Percentiles rank a stretch among this genome's conserved stretches.
Conservation (phyloP, 495 filamentous ascomycete species). For the Tuber umbilicatum region DNA sequence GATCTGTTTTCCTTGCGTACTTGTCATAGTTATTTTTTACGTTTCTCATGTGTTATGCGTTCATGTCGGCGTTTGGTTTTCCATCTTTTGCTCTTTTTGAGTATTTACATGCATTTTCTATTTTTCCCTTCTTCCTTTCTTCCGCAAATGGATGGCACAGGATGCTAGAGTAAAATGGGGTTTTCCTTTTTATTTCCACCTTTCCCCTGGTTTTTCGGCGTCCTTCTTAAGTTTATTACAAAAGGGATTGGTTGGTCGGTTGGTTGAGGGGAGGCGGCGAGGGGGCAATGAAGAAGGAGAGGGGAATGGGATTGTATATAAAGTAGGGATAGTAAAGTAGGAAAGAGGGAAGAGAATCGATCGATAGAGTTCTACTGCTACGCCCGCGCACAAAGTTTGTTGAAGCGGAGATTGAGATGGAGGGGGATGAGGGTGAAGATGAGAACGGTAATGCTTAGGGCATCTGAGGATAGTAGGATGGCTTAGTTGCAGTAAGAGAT, state of each 20-base stretch:
- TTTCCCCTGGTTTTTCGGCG: neutral
- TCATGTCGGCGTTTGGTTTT: slow-evolving; percentile 4
- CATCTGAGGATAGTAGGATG: neutral
- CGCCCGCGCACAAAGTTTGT: neutral
- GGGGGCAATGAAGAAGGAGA: neutral
- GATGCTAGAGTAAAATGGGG: neutral
- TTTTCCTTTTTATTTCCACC: neutral
- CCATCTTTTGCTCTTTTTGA: neutral
- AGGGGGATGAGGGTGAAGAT: neutral
- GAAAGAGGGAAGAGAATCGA: neutral
- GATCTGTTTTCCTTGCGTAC: neutral
- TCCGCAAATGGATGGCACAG: slow-evolving; percentile 1
- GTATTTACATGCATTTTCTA: neutral
- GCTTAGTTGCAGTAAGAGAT: neutral
- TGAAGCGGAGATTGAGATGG: neutral
- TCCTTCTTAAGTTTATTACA: neutral
- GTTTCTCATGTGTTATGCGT: neutral
- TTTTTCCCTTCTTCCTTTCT: neutral
- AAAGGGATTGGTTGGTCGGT: neutral
- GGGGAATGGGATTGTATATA: neutral
- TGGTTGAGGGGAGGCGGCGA: neutral
- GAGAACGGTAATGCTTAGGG: neutral
- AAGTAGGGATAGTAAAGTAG: neutral
- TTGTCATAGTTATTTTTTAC: slow-evolving; percentile 1
- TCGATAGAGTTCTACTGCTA: neutral